Evolutionary conservation across 345 rosid genomes (phyloP), one percentile per base, ranked within the genome.

Genomic region (Mercurialis annua): DNA sequence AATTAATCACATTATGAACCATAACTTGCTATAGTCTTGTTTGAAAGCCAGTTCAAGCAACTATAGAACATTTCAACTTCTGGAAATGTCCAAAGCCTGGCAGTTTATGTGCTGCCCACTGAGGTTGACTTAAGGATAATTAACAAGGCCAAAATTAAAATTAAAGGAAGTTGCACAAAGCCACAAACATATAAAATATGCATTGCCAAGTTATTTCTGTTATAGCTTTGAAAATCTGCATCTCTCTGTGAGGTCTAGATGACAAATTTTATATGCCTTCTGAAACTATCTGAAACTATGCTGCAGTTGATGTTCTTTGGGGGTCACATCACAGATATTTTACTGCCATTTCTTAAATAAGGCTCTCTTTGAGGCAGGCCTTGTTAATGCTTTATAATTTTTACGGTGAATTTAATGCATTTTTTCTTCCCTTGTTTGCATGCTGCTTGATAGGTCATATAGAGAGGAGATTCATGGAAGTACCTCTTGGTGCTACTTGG

Each of bases 401-500:
- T 9, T 49, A 47, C 5, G 20, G 17, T 34, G 16, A 38, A n/a
- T 20, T 2, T 11, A 59, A 69, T n/a, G n/a, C 2, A 27, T 5
- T 0, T 38, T 50, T 42, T 29, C 40, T 36, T 34, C 36, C 23
- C 38, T 56, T 60, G 30, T 53, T 29, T 16, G 9, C 42, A 8
- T 66, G 48, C 73, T 54, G 49, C 44, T 73, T 73, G 64, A 72
- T 64, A 94, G 98, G 98, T 62, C 89, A 85, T 69, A 86, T 94
- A 73, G 99, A 94, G 71, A 87, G 99, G 65, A 89, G 92, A 83
- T 89, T 48, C 69, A 77, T 94, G 26, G 92, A 87, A 82, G 93
- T 94, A 60, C 99, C 98, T 42, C 78, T 65, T 53, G 97, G 99
- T 65, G 88, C 98, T 71, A 85, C 76, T 56, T 92, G 99, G 99